These are phyloP conservation scores for Wallacemonas collosoma DNA, from an alignment of 208 protist species.

Conservation along the genomic window DNA sequence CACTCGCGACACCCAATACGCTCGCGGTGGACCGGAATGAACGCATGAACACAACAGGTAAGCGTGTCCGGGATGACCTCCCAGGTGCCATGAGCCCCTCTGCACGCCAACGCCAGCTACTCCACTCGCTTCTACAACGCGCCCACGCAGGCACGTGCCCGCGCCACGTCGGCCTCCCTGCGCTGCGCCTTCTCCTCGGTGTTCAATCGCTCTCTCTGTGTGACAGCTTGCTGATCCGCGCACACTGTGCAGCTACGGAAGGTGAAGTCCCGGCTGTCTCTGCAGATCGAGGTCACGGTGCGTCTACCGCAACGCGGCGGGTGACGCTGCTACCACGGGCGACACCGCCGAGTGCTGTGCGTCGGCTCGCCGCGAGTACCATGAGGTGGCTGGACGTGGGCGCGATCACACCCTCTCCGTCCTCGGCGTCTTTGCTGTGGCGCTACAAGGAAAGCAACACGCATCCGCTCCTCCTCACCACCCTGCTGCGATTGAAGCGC, in stretches of 20 bases:
- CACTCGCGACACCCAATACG: too few relatives aligned
- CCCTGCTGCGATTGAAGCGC: conserved; percentile 2
- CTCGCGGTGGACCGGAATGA: too few relatives aligned
- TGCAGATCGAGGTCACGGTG: neutral
- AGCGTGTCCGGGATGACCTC: neutral
- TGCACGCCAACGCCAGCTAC: conserved; percentile 11
- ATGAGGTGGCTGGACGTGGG: neutral
- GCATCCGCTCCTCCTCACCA: neutral
- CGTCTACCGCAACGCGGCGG: conserved; percentile 10
- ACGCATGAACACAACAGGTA: too few relatives aligned
- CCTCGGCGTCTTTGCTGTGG: neutral
- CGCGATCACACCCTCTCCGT: neutral
- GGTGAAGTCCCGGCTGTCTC: neutral
- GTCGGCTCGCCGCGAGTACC: neutral
- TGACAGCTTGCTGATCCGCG: conserved; percentile 39
- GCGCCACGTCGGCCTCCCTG: conserved; percentile 18
- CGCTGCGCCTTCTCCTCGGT: conserved; percentile 31
- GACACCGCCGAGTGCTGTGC: conserved; percentile 39
- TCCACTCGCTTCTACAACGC: conserved; percentile 15
- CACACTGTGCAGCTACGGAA: conserved; percentile 44
- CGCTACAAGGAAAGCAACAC: conserved; percentile 3
- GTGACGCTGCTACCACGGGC: conserved; percentile 56
- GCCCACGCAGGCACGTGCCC: conserved; percentile 24
- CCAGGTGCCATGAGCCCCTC: neutral
- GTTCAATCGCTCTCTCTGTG: conserved; percentile 24